Base-by-base conservation (phyloP, 2,329 filamentous ascomycete species). In the Sclerotinia spermophila region DNA sequence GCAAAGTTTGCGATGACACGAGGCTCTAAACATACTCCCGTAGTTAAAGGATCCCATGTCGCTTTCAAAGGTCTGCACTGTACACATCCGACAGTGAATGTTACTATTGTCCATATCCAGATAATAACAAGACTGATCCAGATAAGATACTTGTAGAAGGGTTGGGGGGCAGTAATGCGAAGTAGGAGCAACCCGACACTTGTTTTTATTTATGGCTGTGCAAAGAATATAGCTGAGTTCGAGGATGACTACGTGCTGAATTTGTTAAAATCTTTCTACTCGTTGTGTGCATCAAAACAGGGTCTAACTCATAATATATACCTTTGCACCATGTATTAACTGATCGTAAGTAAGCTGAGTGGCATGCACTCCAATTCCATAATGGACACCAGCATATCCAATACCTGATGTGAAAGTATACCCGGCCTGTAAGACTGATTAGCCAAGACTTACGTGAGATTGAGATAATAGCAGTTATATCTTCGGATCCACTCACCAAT, bases 131-230 rank as follows among this genome's bases (percentile, higher is more conserved):
- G 30, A 30, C 59, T 65, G 48, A 21, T 35, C 58, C 59, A 69
- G 15, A 69, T 45, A 4, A 69, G 15, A 27, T 45, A 65, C 56
- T 65, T 69, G 59, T 65, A 69, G 24, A 69, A 65, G 8, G 68
- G 48, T 30, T 56, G 65, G 38, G 56, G n/a, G 17, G 59, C 40
- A 30, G 51, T 40, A 6, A 69, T 40, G 33, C 68, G 68, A 33
- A 69, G 48, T 17, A 69, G 48, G 27, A 69, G 68, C 8, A 69
- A 17, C 17, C 68, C 68, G 30, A 69, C 68, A 15, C 59, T 65
- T 15, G 48, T 69, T 65, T 69, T 69, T 13, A 69, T 40, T 40
- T 5, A 56, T 40, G 35, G 59, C 58, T 3, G 68, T 56, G 19
- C 27, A 27, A 44, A 64, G 19, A 15, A 65, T 56, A 27, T 65